These are phyloP conservation scores for Fomitopsis pinicola DNA, from an alignment of 1,284 basidiomycete genomes.

Conservation along the genomic window DNA sequence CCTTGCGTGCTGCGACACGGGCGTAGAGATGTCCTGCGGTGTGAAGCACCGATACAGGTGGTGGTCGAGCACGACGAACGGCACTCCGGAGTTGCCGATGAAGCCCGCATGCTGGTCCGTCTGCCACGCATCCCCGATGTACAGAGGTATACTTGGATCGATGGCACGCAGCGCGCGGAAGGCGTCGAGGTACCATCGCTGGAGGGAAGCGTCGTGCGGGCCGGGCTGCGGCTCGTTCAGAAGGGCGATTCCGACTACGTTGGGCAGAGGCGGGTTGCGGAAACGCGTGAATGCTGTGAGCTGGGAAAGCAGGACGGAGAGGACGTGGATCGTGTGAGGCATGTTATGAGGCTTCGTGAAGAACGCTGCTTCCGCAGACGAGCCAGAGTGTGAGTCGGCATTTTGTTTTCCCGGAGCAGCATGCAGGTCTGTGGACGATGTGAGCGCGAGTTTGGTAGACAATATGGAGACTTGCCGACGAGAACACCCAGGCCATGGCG, in stretches of 20 bases:
- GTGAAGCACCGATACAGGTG: constrained; percentile 88
- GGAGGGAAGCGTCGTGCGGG: constrained; percentile 43
- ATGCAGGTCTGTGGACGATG: constrained; percentile 50
- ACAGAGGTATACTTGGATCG: constrained; percentile 59
- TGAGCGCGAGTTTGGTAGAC: not conserved
- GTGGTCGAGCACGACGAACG: constrained; percentile 71
- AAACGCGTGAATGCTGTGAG: constrained; percentile 36
- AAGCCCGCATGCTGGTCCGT: constrained; percentile 63
- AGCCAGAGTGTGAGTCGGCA: constrained; percentile 60
- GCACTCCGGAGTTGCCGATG: constrained; percentile 32
- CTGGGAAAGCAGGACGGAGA: constrained; percentile 41
- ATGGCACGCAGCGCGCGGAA: constrained; percentile 53
- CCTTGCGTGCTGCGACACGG: constrained; percentile 55
- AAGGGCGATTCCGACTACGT: constrained; percentile 79
- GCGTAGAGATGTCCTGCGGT: constrained; percentile 49
- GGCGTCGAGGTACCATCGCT: constrained; percentile 63
- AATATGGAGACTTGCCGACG: constrained; percentile 46
- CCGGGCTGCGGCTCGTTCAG: constrained; percentile 77
- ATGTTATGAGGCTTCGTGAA: constrained; percentile 47
- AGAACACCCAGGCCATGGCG: constrained; percentile 73
- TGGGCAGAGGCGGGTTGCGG: constrained; percentile 39
- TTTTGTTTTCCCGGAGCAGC: constrained; percentile 80
- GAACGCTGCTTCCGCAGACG: constrained; percentile 44
- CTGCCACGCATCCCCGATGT: constrained; percentile 79
- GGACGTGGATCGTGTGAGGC: constrained; percentile 48